Evolutionary conservation across 495 filamentous ascomycete species (phyloP).

Genomic region (Tuber calosporum): DNA sequence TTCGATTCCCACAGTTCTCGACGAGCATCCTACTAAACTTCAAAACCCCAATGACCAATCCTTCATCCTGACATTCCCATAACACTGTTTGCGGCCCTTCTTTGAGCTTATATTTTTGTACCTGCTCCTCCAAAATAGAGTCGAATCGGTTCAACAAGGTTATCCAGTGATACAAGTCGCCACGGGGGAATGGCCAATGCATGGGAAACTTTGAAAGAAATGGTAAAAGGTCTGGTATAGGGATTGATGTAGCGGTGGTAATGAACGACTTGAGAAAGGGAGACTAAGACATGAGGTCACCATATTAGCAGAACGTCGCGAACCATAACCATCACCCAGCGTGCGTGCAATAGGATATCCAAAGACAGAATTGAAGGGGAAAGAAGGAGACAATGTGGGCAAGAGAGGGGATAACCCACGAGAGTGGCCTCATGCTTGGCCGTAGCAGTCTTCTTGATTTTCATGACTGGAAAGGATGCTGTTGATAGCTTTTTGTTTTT

Average conservation of each 20-base stretch:
- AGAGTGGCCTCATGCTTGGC: constrained; percentile 88
- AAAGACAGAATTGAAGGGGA: not conserved
- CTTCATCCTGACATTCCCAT: constrained; percentile 42
- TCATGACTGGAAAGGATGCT: constrained; percentile 58
- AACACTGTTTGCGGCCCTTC: constrained; percentile 67
- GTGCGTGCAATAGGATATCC: not conserved
- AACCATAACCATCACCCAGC: constrained; percentile 33
- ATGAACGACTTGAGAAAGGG: constrained; percentile 78
- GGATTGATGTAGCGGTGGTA: constrained; percentile 55
- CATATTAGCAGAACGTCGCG: constrained; percentile 40
- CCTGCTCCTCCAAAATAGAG: constrained; percentile 71
- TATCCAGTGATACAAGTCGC: constrained; percentile 98
- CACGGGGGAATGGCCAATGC: constrained; percentile 92
- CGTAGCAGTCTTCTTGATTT: constrained; percentile 91
- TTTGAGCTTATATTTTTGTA: constrained; percentile 70
- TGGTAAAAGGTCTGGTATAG: constrained; percentile 66
- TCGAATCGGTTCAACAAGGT: constrained; percentile 91
- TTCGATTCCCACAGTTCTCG: constrained; percentile 94
- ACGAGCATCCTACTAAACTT: constrained; percentile 78
- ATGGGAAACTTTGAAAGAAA: constrained; percentile 73
- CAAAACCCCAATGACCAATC: constrained; percentile 70
- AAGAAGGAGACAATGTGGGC: not conserved
- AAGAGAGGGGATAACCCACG: constrained; percentile 52
- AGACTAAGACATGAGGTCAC: constrained; percentile 54
- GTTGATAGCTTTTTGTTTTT: not conserved